Evolutionary conservation across 192 early-diverging fungal genomes (phyloP).

Genomic region (Podila minutissima): DNA sequence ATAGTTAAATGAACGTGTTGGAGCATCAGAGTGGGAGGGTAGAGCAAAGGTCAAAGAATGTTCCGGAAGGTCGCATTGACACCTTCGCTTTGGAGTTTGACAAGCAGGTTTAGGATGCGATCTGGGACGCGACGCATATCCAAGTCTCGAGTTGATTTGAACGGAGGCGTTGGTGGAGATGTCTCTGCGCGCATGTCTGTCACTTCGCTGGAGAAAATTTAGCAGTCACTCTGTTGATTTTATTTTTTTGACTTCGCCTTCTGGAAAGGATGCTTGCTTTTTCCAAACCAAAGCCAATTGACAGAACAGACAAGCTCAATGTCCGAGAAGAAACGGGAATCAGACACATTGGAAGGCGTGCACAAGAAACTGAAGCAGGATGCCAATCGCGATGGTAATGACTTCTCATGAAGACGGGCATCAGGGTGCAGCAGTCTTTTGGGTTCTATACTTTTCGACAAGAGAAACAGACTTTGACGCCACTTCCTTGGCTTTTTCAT

Average conservation of each 20-base stretch:
- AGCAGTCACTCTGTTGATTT: not conserved
- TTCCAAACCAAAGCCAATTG: not conserved
- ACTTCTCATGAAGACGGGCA: not conserved
- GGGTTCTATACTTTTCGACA: not conserved
- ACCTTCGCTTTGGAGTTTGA: no score
- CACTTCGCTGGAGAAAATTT: no score
- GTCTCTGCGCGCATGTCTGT: no score
- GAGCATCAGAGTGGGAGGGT: no score
- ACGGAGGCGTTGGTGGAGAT: no score
- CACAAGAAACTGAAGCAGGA: conserved; percentile 29
- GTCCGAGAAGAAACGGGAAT: conserved; percentile 15
- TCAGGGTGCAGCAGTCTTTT: not conserved
- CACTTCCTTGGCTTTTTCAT: not conserved
- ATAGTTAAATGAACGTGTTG: no score
- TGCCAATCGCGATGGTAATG: not conserved
- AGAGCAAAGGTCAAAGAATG: no score
- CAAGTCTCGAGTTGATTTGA: no score
- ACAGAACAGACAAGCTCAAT: conserved; percentile 2
- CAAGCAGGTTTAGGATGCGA: no score
- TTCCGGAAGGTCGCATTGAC: no score
- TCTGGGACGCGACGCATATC: no score
- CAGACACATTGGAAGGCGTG: conserved; percentile 13
- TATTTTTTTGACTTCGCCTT: not conserved
- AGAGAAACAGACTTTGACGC: not conserved
- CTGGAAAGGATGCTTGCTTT: not conserved